Percentiles rank a stretch among this genome's conserved stretches.
Evolutionary conservation across 164 flowering plant species (phyloP).

Genomic region (Macadamia tetraphylla): DNA sequence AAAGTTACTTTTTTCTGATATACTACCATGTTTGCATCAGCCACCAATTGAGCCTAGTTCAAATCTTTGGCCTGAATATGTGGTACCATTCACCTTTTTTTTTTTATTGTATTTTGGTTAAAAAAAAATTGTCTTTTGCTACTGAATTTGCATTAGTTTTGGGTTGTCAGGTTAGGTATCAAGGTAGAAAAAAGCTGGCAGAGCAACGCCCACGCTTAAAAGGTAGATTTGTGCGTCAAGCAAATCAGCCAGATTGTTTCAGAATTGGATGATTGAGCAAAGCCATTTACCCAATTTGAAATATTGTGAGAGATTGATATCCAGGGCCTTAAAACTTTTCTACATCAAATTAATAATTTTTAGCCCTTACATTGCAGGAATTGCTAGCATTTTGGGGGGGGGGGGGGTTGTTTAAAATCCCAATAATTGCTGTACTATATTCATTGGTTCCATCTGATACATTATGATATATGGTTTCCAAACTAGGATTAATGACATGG

Average conservation of each 20-base stretch:
- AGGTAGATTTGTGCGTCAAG: conserved; percentile 52
- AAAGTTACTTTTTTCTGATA: neutral
- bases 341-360: neutral
- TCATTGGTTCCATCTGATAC: neutral
- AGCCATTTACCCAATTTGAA: conserved; percentile 2
- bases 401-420: neutral
- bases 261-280: conserved; percentile 10
- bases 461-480: conserved; percentile 1
- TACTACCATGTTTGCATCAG: neutral
- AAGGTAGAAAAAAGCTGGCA: conserved; percentile 53
- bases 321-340: neutral
- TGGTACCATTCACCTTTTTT: neutral
- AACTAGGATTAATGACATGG: neutral
- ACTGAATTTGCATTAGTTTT: conserved; percentile 5
- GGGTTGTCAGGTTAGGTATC: conserved; percentile 46
- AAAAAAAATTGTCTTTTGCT: neutral
- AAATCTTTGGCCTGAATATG: too few relatives aligned
- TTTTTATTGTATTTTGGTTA: neutral
- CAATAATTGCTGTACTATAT: conserved; percentile 5
- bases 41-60: neutral
- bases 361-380: neutral
- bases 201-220: conserved; percentile 52
- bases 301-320: neutral
- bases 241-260: conserved; percentile 9
- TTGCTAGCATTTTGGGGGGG: neutral